Base-by-base conservation (phyloP, 495 filamentous ascomycete genomes). In the Xylaria curta region DNA sequence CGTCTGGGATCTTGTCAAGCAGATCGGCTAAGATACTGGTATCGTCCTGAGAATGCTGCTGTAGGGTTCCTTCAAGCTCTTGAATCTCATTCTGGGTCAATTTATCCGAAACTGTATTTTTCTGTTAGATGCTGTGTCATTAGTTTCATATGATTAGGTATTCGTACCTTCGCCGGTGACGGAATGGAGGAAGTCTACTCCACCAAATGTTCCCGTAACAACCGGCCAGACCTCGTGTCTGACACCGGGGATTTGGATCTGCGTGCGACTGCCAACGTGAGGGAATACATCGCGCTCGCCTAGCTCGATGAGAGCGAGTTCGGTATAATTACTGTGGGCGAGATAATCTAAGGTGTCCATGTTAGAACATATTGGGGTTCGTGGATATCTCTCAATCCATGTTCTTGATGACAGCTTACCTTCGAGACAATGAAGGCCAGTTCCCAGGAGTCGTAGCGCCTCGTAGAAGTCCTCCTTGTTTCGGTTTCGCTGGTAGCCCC, bases 171-270 rank as follows among this genome's bases (percentile, higher is more conserved):
- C 94, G 60, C 94, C 94, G 60, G 94, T 89, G 26, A 97, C 94
- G 2, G 92, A 95, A 82, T 97, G 94, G 28, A 96, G 85, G 79
- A 89, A 89, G 66, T 97, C 93, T 12, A 97, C 94, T 66, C 94
- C 94, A 40, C 94, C 94, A 81, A 97, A 98, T 4, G 95, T 97
- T 67, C 94, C 94, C 8, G 94, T 97, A 58, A 97, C 85, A 72
- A 93, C 81, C 13, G 94, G 94, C 73, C 90, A 97, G 68, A 97
- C 90, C 10, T 85, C 76, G 21, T 84, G 75, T 17, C 83, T 85
- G 68, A 85, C 88, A 21, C 92, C 94, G n/a, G 82, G 82, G 26
- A 97, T 81, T 36, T 87, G 81, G 24, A 96, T 75, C 76, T 85
- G 83, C 6, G 93, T 92, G 68, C 85, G 77, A 60, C 91, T 86